These are phyloP conservation scores for Ampelomyces quisqualis DNA, from an alignment of 2,329 filamentous ascomycete species.

Conservation along the genomic window DNA sequence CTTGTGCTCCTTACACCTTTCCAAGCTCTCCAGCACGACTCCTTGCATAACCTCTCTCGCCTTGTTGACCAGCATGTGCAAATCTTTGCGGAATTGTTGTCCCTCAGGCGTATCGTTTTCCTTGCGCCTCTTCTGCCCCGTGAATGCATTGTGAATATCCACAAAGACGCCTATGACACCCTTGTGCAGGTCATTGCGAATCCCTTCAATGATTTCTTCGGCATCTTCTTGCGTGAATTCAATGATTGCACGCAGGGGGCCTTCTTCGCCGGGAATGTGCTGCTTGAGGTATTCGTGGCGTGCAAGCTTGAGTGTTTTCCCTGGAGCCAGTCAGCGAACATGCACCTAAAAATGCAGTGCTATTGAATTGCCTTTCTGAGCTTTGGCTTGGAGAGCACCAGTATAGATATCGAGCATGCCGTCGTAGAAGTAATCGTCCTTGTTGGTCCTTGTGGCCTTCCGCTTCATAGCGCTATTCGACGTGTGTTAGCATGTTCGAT, in stretches of 20 bases:
- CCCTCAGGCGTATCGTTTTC: not conserved
- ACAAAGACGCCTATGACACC: not conserved
- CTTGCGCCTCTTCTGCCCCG: not conserved
- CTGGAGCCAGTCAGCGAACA: not conserved
- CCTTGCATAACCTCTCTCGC: not conserved
- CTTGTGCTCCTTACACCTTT: not conserved
- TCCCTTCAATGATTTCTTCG: not conserved
- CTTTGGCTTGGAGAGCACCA: not conserved
- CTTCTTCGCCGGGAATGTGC: not conserved
- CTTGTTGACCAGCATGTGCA: not conserved
- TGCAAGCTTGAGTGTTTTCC: not conserved
- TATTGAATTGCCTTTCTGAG: too few relatives aligned
- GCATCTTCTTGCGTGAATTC: not conserved
- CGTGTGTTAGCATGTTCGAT: not conserved
- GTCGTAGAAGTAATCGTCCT: not conserved
- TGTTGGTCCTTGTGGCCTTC: not conserved
- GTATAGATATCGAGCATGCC: not conserved
- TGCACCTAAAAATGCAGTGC: too few relatives aligned
- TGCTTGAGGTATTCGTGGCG: not conserved
- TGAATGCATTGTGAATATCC: not conserved
- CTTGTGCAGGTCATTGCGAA: not conserved
- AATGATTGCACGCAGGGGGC: not conserved
- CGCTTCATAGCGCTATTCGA: not conserved
- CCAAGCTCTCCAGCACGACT: not conserved
- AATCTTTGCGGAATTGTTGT: not conserved